Evolutionary conservation across 768 basidiomycete species (phyloP), one percentile per base, ranked within the genome.

Genomic region (Dentipellis fragilis): DNA sequence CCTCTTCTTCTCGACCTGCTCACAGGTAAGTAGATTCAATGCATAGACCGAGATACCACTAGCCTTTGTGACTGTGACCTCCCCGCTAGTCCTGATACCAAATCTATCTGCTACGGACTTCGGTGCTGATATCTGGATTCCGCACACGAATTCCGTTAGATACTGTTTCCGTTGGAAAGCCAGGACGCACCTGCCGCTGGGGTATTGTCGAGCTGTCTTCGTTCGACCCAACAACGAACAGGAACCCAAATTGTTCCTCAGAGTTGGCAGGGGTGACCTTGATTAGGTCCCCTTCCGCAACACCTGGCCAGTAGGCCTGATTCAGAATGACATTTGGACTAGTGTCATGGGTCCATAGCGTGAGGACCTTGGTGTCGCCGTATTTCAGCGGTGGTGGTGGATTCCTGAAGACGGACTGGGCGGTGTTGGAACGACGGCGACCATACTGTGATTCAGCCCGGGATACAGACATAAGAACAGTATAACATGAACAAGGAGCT

Each of bases 291-390:
- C 88, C 90, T 61, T 87, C 85, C 47, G 74, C 72, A 35, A 89
- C 84, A 2, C 90, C 90, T 6, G 87, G 86, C 85, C 87, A 89
- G 66, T 75, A 80, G 10, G 80, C 72, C 46, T 84, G 84, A 60
- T 91, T 90, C 66, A 93, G 76, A 16, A 82, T 72, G 54, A 89
- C 82, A 16, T 69, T 69, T 8, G 75, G 66, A 63, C 81, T 84
- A 37, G 75, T 62, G 55, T 88, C 85, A 63, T 87, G 84, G 3
- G 90, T 86, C 88, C 89, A 89, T 11, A 77, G 74, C 38, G 81
- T 85, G 49, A 90, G 70, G 2, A 76, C 69, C 61, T 80, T 84
- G 5, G 70, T 73, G 59, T 87, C 87, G 12, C 87, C 87, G 19
- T 79, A 62, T 64, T 77, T 76, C 14, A 89, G 71, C 0, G 81